Evolutionary conservation across 805 yeast genomes (phyloP).

Genomic region (Torulaspora maleeae): DNA sequence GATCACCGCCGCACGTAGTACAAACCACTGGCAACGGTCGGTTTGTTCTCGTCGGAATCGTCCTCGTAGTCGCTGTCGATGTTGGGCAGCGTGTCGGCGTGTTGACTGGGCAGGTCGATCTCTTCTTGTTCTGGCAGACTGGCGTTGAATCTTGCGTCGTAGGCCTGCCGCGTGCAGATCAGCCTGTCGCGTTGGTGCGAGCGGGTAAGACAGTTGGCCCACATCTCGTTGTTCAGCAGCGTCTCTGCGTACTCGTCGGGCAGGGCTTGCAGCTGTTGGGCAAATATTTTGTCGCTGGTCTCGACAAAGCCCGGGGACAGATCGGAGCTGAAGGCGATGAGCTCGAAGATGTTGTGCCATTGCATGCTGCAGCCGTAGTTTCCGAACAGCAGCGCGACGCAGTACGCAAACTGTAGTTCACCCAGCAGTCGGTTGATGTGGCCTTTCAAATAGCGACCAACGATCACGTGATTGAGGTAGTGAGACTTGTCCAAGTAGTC

Average conservation of each 20-base stretch:
- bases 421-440: slow-evolving; percentile 38
- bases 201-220: slow-evolving; percentile 16
- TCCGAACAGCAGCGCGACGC: slow-evolving; percentile 49
- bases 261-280: slow-evolving; percentile 20
- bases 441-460: slow-evolving; percentile 28
- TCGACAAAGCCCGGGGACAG: slow-evolving; percentile 8
- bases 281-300: slow-evolving; percentile 19
- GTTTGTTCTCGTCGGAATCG: slow-evolving; percentile 12
- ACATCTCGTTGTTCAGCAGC: slow-evolving; percentile 21
- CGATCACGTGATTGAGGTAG: slow-evolving; percentile 42
- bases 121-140: background rate
- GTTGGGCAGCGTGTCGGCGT: background rate
- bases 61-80: slow-evolving; percentile 13
- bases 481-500: slow-evolving; percentile 59
- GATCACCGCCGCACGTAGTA: slow-evolving; percentile 10
- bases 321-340: slow-evolving; percentile 29
- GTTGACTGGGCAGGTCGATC: background rate
- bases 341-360: slow-evolving; percentile 51
- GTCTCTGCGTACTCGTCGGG: slow-evolving; percentile 26
- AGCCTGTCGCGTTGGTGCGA: slow-evolving; percentile 16
- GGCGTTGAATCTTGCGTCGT: background rate
- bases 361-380: slow-evolving; percentile 61
- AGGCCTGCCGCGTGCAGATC: slow-evolving; percentile 1
- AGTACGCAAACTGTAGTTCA: slow-evolving; percentile 51
- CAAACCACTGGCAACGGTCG: slow-evolving; percentile 20